These are phyloP conservation scores for Phytophthora cryptogea DNA, from an alignment of 352 stramenopile genomes.

Conservation along the genomic window DNA sequence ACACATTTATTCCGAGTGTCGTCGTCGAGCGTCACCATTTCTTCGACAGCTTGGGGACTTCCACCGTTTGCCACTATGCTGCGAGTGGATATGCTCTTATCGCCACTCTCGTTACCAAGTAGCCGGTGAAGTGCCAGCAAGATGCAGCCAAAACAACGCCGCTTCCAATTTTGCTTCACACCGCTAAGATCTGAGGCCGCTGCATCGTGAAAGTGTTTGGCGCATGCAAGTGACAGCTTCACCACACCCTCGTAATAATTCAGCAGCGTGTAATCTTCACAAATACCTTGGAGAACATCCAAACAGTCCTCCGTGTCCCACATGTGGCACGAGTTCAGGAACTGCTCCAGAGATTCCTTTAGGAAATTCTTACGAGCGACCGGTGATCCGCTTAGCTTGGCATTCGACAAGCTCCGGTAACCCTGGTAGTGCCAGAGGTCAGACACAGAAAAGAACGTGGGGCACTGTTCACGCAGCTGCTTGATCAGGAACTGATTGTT, in stretches of 20 bases:
- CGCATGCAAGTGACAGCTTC: conserved; percentile 79
- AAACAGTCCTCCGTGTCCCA: conserved; percentile 84
- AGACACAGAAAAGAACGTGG: conserved; percentile 81
- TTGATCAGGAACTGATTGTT: conserved; percentile 85
- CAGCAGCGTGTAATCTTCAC: conserved; percentile 77
- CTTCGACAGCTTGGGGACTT: conserved; percentile 72
- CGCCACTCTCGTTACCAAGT: conserved; percentile 35
- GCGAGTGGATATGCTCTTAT: conserved; percentile 3
- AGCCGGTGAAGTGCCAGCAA: conserved; percentile 68
- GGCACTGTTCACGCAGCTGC: conserved; percentile 84
- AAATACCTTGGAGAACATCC: conserved; percentile 78
- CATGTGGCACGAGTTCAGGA: conserved; percentile 84
- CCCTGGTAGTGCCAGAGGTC: conserved; percentile 87
- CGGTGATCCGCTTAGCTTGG: conserved; percentile 68
- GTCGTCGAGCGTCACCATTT: conserved; percentile 78
- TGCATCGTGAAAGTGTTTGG: conserved; percentile 79
- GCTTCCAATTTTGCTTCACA: conserved; percentile 71
- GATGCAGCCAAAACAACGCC: conserved; percentile 78
- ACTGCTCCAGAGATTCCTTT: conserved; percentile 77
- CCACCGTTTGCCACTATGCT: conserved; percentile 17
- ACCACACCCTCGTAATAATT: conserved; percentile 88
- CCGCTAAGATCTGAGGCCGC: conserved; percentile 66
- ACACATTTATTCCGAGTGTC: conserved; percentile 65
- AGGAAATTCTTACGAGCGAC: conserved; percentile 66
- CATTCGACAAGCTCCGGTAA: conserved; percentile 82